Conservation (phyloP, 2,329 filamentous ascomycete species). For the Cordyceps pruinosa region DNA sequence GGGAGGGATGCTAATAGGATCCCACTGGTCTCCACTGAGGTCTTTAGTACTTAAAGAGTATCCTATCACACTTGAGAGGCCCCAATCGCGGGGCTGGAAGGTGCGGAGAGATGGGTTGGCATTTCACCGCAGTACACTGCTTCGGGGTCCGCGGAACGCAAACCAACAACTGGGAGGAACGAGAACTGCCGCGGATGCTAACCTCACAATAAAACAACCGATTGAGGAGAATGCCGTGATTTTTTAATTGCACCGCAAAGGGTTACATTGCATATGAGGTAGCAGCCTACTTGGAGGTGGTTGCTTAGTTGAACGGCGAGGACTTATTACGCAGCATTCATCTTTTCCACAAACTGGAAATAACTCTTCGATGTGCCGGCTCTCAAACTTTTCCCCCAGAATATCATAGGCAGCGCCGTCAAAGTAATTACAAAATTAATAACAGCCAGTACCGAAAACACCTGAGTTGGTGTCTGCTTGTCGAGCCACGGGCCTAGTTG, state of each 20-base stretch:
- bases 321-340: background rate
- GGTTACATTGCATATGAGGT: too few species aligned
- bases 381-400: conserved; percentile 6
- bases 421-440: conserved; percentile 7
- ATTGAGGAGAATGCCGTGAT: too few species aligned
- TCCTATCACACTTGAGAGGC: background rate
- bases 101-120: background rate
- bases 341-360: background rate
- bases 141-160: background rate
- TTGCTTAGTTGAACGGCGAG: too few species aligned
- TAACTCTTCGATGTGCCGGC: background rate
- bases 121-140: too few species aligned
- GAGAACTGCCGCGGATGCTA: background rate
- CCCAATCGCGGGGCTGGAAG: background rate
- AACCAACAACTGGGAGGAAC: background rate
- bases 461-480: background rate
- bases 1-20: background rate
- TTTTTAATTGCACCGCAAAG: too few species aligned
- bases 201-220: too few species aligned
- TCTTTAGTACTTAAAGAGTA: background rate
- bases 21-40: background rate
- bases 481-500: conserved; percentile 1
- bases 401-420: background rate
- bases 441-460: conserved; percentile 1
- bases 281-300: too few species aligned